Evolutionary conservation across 208 protist genomes (phyloP), one percentile per base, ranked within the genome.

Genomic region (Leishmania braziliensis): DNA sequence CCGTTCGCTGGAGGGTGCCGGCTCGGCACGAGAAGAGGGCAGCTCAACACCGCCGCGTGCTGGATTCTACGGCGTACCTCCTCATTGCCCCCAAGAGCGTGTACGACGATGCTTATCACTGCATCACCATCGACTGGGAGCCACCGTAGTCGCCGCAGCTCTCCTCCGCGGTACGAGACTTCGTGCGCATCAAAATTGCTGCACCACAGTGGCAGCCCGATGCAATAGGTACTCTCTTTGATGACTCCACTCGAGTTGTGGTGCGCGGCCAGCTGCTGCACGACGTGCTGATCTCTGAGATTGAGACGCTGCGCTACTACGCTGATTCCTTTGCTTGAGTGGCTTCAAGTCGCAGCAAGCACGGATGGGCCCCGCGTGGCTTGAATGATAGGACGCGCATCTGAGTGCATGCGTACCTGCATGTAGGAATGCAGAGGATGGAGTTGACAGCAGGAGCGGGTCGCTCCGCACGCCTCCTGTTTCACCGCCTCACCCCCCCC

Each of bases 111-210:
- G 79, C 71, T 79, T 86, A 89, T 58, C 88, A 89, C 70, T 68
- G 73, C 54, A 86, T 92, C 23, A 86, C 85, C 20, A 81, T 87
- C 23, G 85, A 92, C 29, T 93, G 90, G 89, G 56, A 78, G 68
- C 75, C 88, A 10, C 85, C 84, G 23, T 54, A 79, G 75, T 85
- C 85, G 10, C 2, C 63, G 3, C 51, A 51, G 48, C 5, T 81
- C 2, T 62, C 66, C 29, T 50, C 63, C 46, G 50, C 79, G 39
- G 79, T 88, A 46, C 80, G 60, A 3, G 43, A 39, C 48, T 86
- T 87, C 70, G 3, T 87, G 39, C 60, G 75, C 33, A 76, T 81
- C 60, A 86, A 82, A 62, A 43, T 80, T 0, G 62, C 39, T 5
- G 82, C 83, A 1, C 81, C 77, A 5, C 56, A 69, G 10, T 58